Base-by-base conservation (phyloP, 306 rosid genomes). In the Trifolium subterraneum region DNA sequence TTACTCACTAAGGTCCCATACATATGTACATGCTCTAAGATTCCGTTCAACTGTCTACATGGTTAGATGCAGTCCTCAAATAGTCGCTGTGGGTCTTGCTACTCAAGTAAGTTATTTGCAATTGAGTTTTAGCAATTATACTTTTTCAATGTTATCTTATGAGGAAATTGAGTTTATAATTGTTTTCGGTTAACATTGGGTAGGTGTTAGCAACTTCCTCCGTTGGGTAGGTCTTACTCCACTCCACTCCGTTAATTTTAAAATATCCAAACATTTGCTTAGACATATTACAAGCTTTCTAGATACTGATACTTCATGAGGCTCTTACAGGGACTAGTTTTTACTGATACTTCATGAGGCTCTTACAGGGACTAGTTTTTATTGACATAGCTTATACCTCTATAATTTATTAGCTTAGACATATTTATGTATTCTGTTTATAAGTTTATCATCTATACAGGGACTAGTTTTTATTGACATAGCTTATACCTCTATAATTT, bases 21-120 rank as follows among this genome's bases (percentile, higher is more conserved):
- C 78, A 76, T 95, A 95, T 83, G 99, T 95, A 68, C 99, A 95
- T 85, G 93, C 93, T 73, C 86, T 95, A 81, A 86, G 98, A 81
- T 95, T 95, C 68, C 91, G 99, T 22, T 92, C 99, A 19, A 90
- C 91, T 54, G 97, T 95, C 68, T 88, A 86, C 80, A 90, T 89
- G 98, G 90, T 95, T 70, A 88, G 99, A 84, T 95, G 99, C 92
- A 95, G 96, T 87, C 92, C 92, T 68, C 86, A 78, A 81, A 80
- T 92, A 70, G 97, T 95, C 51, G 98, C 98, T 22, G 93, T 92
- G 50, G 96, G 98, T 83, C 99, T 92, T 74, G 93, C 98, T 70
- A 80, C 92, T 41, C 99, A 95, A 83, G 99, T 95, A 85, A 90
- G 97, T 76, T 70, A 29, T 58, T 35, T 61, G 65, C 42, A 54